A percentile compares a stretch with the other conserved stretches of the same genome.
phyloP scores from a whole-genome alignment of 441 rosid genomes.

The Erodium trifolium region DNA sequence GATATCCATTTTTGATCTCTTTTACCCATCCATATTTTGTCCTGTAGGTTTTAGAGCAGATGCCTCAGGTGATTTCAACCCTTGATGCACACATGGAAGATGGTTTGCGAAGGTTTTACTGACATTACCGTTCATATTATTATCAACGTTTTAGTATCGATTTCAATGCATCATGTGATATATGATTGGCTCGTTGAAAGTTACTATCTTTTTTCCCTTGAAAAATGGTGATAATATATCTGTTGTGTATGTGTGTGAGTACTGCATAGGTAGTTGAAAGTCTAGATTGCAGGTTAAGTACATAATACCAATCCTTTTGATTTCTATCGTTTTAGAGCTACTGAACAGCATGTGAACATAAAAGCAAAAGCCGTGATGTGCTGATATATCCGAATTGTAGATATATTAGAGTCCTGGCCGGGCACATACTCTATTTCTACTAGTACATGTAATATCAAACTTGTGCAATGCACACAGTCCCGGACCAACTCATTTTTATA shows the following conservation, averaged over 20 bases:
- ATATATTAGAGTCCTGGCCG: neutral
- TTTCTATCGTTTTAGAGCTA: neutral
- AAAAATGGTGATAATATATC: neutral
- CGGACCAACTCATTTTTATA: neutral
- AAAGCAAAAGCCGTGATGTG: neutral
- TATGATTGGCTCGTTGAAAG: neutral
- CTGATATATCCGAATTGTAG: neutral
- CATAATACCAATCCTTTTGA: neutral
- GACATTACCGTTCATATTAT: neutral
- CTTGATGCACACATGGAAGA: conserved; percentile 56
- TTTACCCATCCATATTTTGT: neutral
- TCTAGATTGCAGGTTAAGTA: neutral
- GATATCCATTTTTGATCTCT: conserved; percentile 3
- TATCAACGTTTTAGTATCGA: neutral
- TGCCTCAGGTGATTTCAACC: conserved; percentile 48
- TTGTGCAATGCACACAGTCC: neutral
- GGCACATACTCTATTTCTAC: neutral
- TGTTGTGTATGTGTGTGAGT: neutral
- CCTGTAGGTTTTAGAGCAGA: conserved; percentile 45
- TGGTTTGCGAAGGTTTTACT: conserved; percentile 44
- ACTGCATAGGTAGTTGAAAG: neutral
- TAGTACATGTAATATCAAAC: neutral
- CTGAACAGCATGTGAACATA: neutral
- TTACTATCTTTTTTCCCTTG: neutral
- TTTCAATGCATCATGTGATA: neutral